Conservation (phyloP, 805 yeast species). For the Lachancea sp. region DNA sequence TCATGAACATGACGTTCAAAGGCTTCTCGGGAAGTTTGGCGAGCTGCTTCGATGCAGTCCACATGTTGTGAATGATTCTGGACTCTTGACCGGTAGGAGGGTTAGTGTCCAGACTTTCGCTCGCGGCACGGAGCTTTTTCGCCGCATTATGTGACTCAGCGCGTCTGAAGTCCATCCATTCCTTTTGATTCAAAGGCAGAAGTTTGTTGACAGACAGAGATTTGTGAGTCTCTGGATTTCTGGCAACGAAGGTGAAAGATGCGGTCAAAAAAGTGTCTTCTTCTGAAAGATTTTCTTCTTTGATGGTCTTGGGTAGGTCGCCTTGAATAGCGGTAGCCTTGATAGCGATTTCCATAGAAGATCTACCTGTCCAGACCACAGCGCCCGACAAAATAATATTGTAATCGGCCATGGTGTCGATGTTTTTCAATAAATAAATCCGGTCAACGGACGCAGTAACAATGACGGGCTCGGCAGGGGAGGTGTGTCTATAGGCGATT, state of each 20-base stretch:
- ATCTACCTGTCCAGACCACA: conserved; percentile 90
- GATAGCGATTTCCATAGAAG: conserved; percentile 92
- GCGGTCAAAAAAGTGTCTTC: conserved; percentile 78
- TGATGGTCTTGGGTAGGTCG: conserved; percentile 45
- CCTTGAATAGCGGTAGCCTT: conserved; percentile 74
- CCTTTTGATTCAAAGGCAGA: conserved; percentile 65
- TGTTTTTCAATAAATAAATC: conserved; percentile 76
- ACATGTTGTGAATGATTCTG: conserved; percentile 67
- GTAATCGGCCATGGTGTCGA: conserved; percentile 67
- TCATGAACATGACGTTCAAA: conserved; percentile 56
- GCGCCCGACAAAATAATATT: conserved; percentile 84
- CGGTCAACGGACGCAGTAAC: conserved; percentile 95
- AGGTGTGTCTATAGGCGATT: conserved; percentile 85
- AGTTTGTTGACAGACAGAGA: conserved; percentile 81
- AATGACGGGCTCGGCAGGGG: conserved; percentile 93
- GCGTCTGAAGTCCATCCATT: conserved; percentile 77
- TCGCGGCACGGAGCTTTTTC: conserved; percentile 70
- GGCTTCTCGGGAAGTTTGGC: conserved; percentile 35
- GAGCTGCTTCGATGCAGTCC: conserved; percentile 47
- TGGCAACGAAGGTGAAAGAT: conserved; percentile 90
- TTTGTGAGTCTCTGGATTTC: conserved; percentile 88
- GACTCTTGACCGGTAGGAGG: conserved; percentile 79
- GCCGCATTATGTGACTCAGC: conserved; percentile 88
- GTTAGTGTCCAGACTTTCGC: conserved; percentile 49
- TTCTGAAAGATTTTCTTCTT: conserved; percentile 47